Conservation (phyloP, 1,284 basidiomycete species). For the Irpex sp. region DNA sequence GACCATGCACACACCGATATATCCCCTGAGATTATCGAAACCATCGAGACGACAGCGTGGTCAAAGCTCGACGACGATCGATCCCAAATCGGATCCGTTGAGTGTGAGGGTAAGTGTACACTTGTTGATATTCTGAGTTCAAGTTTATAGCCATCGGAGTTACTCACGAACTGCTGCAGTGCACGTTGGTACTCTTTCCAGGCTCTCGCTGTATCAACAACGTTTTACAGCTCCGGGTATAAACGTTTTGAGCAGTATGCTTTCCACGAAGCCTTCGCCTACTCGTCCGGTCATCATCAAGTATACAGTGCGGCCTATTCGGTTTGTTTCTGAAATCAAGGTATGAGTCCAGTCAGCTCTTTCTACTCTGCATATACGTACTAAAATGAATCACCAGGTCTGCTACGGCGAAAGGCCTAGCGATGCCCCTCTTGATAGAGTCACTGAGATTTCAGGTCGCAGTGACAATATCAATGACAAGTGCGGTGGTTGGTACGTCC, state of each 20-base stretch:
- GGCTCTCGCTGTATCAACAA: background rate
- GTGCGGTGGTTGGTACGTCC: slow-evolving; percentile 8
- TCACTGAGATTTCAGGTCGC: slow-evolving; percentile 1
- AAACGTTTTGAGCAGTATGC: background rate
- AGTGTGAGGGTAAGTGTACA: background rate
- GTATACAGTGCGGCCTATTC: background rate
- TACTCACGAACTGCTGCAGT: background rate
- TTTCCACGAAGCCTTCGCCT: background rate
- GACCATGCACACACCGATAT: background rate
- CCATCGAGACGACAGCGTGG: background rate
- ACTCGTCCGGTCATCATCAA: background rate
- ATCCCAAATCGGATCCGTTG: background rate
- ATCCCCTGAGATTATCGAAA: background rate
- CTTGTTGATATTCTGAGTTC: too few relatives aligned
- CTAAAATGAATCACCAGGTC: background rate
- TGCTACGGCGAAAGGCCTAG: slow-evolving; percentile 7
- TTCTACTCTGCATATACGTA: too few relatives aligned
- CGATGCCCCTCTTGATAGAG: slow-evolving; percentile 8
- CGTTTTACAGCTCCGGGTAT: background rate
- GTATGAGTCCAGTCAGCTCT: background rate
- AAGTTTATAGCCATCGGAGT: too few relatives aligned
- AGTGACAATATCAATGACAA: slow-evolving; percentile 11
- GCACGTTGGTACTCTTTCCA: background rate
- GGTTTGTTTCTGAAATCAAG: background rate
- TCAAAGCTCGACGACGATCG: background rate